Base-by-base conservation (phyloP, 306 rosid species). In the Prunus davidiana region DNA sequence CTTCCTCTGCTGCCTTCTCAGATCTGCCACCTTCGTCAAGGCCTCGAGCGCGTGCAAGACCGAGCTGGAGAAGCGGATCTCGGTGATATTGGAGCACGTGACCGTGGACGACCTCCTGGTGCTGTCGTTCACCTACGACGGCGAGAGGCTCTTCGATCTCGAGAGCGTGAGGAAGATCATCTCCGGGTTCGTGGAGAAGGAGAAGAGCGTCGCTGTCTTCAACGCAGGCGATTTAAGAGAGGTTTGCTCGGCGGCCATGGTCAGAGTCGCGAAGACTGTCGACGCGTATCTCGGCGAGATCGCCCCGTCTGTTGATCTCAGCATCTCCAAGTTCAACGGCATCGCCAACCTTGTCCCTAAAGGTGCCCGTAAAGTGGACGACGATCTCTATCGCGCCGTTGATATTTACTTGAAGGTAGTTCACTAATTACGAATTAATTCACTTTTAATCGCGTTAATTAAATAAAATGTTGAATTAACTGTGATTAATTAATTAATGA, bases 1-100 rank as follows among this genome's bases (percentile, higher is more conserved):
- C 80, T 95, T 95, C 87, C 93, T 95, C 78, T 95, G 97, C 77
- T 89, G 92, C 74, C 84, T 92, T n/a, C 93, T 92, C 67, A 88
- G 97, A 0, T 88, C 97, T n/a, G 93, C 92, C 2, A 90, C 76
- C 50, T 86, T 81, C 70, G 88, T 95, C 45, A 72, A 55, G 58
- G 89, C 95, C 2, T 88, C 96, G 3, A 67, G 57, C n/a, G 22
- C 61, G 3, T 84, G 91, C 81, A 90, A 81, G 81, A 83, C 72
- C 78, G 92, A 92, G 80, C 87, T 92, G 13, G 97, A 95, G 89
- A 88, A 85, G 77, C 77, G 90, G 41, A 85, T 90, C 64, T 77
- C 92, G 8, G 82, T 68, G 55, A 84, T 89, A 0, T 81, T 95
- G 7, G 99, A 89, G 77, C 97, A 92, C 83, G 96, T 89, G 76